Percentiles rank a stretch among this genome's conserved stretches.
These are phyloP conservation scores for Pseudocercospora vitis DNA, from an alignment of 2,329 filamentous ascomycete species.

Conservation along the genomic window DNA sequence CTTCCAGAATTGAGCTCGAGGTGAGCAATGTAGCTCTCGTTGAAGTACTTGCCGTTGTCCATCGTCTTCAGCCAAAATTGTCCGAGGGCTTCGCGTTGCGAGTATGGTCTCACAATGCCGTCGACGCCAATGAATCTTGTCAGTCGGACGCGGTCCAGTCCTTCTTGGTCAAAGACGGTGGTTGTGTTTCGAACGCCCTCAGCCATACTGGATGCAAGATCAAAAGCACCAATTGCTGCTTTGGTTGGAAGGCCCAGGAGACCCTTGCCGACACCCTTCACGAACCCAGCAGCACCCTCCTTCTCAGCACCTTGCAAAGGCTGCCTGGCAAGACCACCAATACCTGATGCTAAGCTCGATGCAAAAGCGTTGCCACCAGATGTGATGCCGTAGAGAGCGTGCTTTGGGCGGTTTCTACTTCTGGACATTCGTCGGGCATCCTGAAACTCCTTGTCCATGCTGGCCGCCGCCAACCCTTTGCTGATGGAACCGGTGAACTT, in stretches of 20 bases:
- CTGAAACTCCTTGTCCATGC: conserved; percentile 97
- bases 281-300: conserved; percentile 89
- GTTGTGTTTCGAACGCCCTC: conserved; percentile 98
- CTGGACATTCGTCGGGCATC: conserved; percentile 91
- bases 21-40: conserved; percentile 95
- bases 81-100: conserved; percentile 88
- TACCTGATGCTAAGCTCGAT: conserved; percentile 86
- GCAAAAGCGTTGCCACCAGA: conserved; percentile 94
- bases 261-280: conserved; percentile 96
- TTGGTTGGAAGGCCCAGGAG: conserved; percentile 93
- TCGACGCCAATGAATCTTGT: conserved; percentile 89
- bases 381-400: conserved; percentile 93
- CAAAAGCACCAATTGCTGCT: conserved; percentile 92
- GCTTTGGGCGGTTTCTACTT: conserved; percentile 90
- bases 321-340: conserved; percentile 89
- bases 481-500: conserved; percentile 97
- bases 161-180: conserved; percentile 93
- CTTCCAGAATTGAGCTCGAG: conserved; percentile 69
- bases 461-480: conserved; percentile 92
- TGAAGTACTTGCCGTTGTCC: conserved; percentile 96
- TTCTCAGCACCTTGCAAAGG: conserved; percentile 94
- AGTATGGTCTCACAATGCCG: conserved; percentile 92
- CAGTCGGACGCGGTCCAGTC: conserved; percentile 90
- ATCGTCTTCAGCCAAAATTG: conserved; percentile 99
- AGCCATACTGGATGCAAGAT: conserved; percentile 93